These are phyloP conservation scores for Dentipellis sp. DNA, from an alignment of 768 basidiomycete species.

Conservation along the genomic window DNA sequence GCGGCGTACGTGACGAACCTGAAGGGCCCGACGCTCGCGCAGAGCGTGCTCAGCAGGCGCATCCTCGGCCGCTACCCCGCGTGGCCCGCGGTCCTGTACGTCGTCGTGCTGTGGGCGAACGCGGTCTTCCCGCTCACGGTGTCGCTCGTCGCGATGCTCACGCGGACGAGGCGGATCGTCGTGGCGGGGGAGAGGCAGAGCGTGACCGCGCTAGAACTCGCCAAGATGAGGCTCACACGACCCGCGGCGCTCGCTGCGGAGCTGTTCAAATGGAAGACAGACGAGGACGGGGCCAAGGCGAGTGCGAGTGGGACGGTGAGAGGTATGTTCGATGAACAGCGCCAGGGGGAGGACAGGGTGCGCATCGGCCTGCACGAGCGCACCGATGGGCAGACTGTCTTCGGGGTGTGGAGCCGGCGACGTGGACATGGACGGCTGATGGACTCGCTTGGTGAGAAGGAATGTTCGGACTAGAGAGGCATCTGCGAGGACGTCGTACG, in stretches of 20 bases:
- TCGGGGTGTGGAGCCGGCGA: neutral
- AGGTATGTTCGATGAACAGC: neutral
- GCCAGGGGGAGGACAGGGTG: neutral
- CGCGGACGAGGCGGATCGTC: neutral
- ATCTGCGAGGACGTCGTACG: too few relatives aligned
- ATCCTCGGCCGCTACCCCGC: neutral
- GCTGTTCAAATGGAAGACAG: neutral
- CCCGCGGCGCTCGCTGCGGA: neutral
- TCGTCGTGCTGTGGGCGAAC: neutral
- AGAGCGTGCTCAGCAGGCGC: neutral
- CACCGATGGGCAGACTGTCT: neutral
- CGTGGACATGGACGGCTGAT: neutral
- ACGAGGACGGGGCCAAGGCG: neutral
- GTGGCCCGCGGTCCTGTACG: neutral
- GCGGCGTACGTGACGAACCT: neutral
- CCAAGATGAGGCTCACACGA: neutral
- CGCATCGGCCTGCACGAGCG: neutral
- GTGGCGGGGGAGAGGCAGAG: neutral
- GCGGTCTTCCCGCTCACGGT: neutral
- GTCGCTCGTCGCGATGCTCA: neutral
- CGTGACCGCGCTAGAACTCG: neutral
- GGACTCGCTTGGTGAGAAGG: too few relatives aligned
- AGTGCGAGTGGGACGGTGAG: neutral
- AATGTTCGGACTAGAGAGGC: too few relatives aligned
- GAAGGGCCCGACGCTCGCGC: neutral